Percentiles rank a stretch among this genome's conserved stretches.
These are phyloP conservation scores for Pseudocercospora eumusae DNA, from an alignment of 2,329 filamentous ascomycete genomes.

Conservation along the genomic window DNA sequence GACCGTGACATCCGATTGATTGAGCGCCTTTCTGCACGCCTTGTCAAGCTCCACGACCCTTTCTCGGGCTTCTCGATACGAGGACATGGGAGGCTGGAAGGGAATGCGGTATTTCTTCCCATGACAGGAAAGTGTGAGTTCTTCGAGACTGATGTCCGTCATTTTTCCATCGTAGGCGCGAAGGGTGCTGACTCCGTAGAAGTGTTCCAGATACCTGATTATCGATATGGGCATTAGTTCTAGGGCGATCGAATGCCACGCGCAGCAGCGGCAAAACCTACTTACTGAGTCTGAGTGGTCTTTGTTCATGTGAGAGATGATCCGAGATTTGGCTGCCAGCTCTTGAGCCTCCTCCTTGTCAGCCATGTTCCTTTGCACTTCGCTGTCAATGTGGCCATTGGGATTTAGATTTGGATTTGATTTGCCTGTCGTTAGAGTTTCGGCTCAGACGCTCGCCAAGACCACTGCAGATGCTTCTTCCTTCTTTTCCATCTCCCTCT, in stretches of 20 bases:
- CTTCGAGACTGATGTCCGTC: conserved; percentile 63
- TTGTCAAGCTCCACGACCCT: conserved; percentile 73
- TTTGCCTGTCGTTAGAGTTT: too few relatives aligned
- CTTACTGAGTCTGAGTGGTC: conserved; percentile 72
- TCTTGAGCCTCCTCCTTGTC: conserved; percentile 39
- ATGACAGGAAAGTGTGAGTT: conserved; percentile 62
- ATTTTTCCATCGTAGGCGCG: conserved; percentile 62
- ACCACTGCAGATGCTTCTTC: neutral
- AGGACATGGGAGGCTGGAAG: conserved; percentile 69
- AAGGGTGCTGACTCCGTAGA: conserved; percentile 58
- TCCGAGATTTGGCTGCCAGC: conserved; percentile 58
- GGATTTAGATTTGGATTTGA: too few relatives aligned
- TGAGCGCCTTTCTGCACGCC: conserved; percentile 60
- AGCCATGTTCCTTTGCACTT: conserved; percentile 23
- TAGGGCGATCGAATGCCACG: neutral
- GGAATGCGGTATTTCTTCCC: conserved; percentile 57
- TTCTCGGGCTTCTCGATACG: conserved; percentile 66
- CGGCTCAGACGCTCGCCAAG: neutral
- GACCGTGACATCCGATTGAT: conserved; percentile 59
- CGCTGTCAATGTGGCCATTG: neutral
- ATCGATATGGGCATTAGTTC: conserved; percentile 12
- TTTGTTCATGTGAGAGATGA: conserved; percentile 82
- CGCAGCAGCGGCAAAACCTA: conserved; percentile 32
- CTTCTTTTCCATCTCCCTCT: neutral
- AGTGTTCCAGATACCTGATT: conserved; percentile 71